Evolutionary conservation across 2,329 filamentous ascomycete species (phyloP), one percentile per base, ranked within the genome.

Genomic region (Chrysoporthe austroafricana): DNA sequence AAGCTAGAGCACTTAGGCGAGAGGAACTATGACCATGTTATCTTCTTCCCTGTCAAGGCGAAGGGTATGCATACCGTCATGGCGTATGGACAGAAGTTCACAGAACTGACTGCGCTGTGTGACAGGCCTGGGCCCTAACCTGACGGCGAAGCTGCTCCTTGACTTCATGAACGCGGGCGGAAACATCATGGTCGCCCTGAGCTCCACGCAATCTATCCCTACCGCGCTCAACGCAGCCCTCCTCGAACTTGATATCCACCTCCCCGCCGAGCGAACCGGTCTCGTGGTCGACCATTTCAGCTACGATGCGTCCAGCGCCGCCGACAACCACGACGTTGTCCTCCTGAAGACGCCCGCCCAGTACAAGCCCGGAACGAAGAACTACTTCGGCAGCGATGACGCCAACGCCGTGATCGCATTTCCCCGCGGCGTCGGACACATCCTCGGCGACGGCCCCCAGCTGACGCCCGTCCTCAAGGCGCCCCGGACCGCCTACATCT

Each of bases 231-330:
- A 89, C 72, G 91, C 91, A 54, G 85, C 97, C 66, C 91, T 98
- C 63, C 83, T 92, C 74, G 94, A 98, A 80, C 85, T 97, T 78
- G 95, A 97, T 77, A 91, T 99, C 75, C 85, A 90, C 72, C 87
- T 97, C n/a, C 93, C 96, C 50, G 81, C 88, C 46, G 95, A 97
- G 80, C 92, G 94, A 75, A 93, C 91, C 66, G 90, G 92, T 67
- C 84, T 95, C 67, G 91, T 97, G 6, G 90, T 98, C 70, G 96
- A 98, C 80, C 96, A 99, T 84, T 97, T 98, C 88, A 91, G 93
- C 82, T 96, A 96, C 81, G 95, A 98, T 76, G 84, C 86, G 66
- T 73, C 86, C 43, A 93, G 91, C 52, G 91, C 95, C 4, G 76
- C 89, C 62, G 94, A 97, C 71, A 87, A 89, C 76, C 96, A 99